Conservation (phyloP, 306 rosid genomes). For the Glycyrrhiza uralensis region DNA sequence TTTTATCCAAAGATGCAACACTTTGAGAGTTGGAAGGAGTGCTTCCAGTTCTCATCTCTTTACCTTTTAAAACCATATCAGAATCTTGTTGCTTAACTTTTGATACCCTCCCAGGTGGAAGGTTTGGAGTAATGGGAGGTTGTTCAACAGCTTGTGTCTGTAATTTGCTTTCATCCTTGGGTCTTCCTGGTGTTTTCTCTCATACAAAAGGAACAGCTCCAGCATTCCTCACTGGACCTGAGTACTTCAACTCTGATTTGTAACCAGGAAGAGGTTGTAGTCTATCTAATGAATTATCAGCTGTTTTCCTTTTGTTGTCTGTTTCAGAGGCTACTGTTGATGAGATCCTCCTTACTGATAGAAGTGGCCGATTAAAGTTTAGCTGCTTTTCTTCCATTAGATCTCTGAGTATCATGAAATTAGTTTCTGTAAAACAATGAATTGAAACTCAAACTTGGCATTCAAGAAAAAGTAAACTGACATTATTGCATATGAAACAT, state of each 20-base stretch:
- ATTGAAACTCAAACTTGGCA: slow-evolving; percentile 17
- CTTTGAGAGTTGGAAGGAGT: slow-evolving; percentile 25
- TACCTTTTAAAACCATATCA: slow-evolving; percentile 27
- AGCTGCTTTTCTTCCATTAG: slow-evolving; percentile 80
- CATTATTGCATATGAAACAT: background rate
- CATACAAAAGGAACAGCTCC: slow-evolving; percentile 83
- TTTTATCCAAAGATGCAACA: slow-evolving; percentile 30
- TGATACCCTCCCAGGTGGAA: slow-evolving; percentile 69
- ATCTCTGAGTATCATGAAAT: slow-evolving; percentile 37
- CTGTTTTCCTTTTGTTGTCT: slow-evolving; percentile 37
- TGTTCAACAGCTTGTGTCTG: slow-evolving; percentile 16
- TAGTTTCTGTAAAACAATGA: slow-evolving; percentile 39
- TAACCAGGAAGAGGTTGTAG: slow-evolving; percentile 51
- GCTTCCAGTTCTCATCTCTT: slow-evolving; percentile 27
- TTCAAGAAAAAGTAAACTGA: slow-evolving; percentile 11
- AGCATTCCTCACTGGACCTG: slow-evolving; percentile 71
- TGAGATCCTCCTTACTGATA: slow-evolving; percentile 80
- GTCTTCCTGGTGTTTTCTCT: slow-evolving; percentile 87
- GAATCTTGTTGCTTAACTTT: slow-evolving; percentile 36
- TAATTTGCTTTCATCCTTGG: slow-evolving; percentile 56
- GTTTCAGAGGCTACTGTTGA: slow-evolving; percentile 42
- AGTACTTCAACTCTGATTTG: slow-evolving; percentile 77
- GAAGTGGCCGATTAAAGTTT: slow-evolving; percentile 75
- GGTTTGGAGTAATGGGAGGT: slow-evolving; percentile 48
- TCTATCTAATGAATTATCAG: slow-evolving; percentile 43